A percentile compares a stretch with the other conserved stretches of the same genome.
phyloP scores from a whole-genome alignment of 2,329 filamentous ascomycete genomes.

The Colletotrichum phormii region DNA sequence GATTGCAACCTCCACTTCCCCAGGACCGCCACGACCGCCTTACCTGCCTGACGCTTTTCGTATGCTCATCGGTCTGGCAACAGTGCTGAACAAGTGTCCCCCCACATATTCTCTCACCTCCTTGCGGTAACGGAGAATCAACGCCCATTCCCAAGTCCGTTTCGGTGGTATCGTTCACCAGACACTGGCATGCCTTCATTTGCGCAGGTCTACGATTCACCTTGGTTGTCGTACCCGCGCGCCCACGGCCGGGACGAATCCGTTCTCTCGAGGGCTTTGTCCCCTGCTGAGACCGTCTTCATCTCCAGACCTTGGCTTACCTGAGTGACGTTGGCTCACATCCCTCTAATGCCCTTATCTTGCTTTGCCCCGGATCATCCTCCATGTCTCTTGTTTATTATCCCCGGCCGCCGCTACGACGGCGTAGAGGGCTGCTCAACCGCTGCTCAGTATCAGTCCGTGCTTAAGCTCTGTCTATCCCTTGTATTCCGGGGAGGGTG shows the following conservation, averaged over 20 bases:
- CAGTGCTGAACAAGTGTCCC: constrained; percentile 16
- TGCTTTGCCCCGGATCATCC: constrained; percentile 24
- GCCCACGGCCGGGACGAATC: neutral
- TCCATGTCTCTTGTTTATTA: constrained; percentile 13
- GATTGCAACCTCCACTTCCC: constrained; percentile 15
- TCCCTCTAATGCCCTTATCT: constrained; percentile 1
- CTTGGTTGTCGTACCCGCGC: neutral
- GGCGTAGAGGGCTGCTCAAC: neutral
- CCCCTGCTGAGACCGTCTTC: neutral
- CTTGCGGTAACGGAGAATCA: constrained; percentile 16
- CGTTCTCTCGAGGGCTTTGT: neutral
- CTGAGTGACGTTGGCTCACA: neutral
- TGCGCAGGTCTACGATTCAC: neutral
- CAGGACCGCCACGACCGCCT: neutral
- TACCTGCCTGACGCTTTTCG: neutral
- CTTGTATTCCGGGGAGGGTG: neutral
- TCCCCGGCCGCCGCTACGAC: neutral
- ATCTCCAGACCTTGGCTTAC: neutral
- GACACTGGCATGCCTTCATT: constrained; percentile 25
- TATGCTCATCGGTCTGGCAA: constrained; percentile 2
- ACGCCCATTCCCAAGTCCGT: constrained; percentile 16
- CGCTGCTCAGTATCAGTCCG: constrained; percentile 4
- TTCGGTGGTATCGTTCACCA: neutral
- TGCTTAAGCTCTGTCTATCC: constrained; percentile 12
- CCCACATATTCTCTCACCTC: constrained; percentile 7